Evolutionary conservation across 2,329 filamentous ascomycete genomes (phyloP).

Genomic region (Bipolaris oryzae): DNA sequence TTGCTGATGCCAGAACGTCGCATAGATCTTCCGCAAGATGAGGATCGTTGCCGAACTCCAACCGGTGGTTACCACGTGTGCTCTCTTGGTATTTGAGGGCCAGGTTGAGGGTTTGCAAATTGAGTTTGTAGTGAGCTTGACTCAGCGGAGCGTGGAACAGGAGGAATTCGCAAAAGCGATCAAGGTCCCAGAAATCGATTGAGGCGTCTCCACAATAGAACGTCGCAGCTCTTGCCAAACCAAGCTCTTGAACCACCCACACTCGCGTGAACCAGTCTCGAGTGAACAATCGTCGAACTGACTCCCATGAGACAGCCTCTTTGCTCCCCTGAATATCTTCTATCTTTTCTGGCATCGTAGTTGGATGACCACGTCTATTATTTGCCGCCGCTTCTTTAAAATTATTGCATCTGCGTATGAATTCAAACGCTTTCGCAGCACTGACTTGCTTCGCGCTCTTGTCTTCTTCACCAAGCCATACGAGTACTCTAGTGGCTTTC

Average conservation of each 20-base stretch:
- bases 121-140: not conserved
- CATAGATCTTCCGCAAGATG: not conserved
- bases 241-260: not conserved
- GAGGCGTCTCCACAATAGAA: not conserved
- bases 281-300: not conserved
- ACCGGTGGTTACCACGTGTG: not conserved
- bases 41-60: not conserved
- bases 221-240: not conserved
- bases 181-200: not conserved
- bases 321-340: not conserved
- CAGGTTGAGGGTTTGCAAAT: not conserved
- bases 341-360: not conserved
- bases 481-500: not conserved
- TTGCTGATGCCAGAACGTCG: not conserved
- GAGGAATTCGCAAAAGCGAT: not conserved
- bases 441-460: not conserved
- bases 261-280: not conserved
- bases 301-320: not conserved
- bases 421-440: not conserved
- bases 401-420: not conserved
- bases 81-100: not conserved
- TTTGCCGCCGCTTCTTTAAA: not conserved
- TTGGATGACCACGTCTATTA: not conserved
- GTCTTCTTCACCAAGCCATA: not conserved
- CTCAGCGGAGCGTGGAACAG: not conserved